Percentiles rank a stretch among this genome's conserved stretches.
phyloP scores from a whole-genome alignment of 208 protist species.

The Leishmania guyanensis region DNA sequence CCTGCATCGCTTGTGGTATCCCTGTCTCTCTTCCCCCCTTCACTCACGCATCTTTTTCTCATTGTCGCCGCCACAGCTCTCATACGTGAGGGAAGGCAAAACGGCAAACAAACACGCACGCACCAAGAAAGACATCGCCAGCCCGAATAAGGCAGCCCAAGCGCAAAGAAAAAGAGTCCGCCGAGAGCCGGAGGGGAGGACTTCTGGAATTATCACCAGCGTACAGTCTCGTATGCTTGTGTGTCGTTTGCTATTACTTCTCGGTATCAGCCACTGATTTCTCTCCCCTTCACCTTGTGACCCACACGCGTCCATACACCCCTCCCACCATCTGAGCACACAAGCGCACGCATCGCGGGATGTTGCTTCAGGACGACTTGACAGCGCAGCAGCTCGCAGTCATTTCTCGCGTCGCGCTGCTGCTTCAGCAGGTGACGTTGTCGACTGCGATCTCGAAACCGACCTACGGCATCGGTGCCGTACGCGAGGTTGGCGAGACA shows the following conservation, averaged over 20 bases:
- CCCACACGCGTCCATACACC: background rate
- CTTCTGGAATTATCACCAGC: background rate
- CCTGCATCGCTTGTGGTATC: background rate
- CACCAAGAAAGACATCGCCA: background rate
- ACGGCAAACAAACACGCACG: background rate
- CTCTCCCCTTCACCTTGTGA: background rate
- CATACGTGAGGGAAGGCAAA: background rate
- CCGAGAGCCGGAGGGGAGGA: background rate
- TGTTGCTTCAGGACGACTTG: slow-evolving; percentile 25
- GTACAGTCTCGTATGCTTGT: background rate
- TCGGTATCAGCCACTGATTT: background rate
- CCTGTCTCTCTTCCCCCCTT: background rate
- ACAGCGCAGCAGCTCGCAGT: slow-evolving; percentile 19
- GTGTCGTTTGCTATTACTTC: background rate
- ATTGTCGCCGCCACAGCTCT: background rate
- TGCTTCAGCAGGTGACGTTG: slow-evolving; percentile 17
- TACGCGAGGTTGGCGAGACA: background rate
- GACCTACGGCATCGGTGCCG: background rate
- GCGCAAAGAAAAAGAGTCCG: background rate
- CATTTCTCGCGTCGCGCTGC: slow-evolving; percentile 13
- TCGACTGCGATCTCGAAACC: background rate
- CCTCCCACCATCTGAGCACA: background rate
- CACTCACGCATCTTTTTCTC: background rate
- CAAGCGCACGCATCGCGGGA: background rate
- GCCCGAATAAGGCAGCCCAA: background rate